Percentiles rank a stretch among this genome's conserved stretches.
Conservation (phyloP, 768 basidiomycete species). For the Cyclocybe cylindracea region DNA sequence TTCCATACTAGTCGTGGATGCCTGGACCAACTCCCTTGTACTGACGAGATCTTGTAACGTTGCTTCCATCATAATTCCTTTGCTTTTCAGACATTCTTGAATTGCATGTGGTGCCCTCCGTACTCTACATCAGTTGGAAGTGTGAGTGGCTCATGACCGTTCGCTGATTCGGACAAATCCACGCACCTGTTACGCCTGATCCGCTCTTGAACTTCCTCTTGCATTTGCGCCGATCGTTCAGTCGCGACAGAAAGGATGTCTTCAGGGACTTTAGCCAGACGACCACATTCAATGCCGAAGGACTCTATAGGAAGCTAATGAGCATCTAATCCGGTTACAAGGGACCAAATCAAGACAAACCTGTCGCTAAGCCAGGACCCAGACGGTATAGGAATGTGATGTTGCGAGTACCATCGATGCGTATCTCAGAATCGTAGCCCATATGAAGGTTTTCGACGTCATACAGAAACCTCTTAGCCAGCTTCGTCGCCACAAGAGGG, state of each 20-base stretch:
- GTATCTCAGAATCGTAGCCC: slow-evolving; percentile 71
- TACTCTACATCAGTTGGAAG: slow-evolving; percentile 8
- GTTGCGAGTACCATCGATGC: slow-evolving; percentile 71
- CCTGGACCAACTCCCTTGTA: slow-evolving; percentile 22
- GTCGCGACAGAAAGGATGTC: slow-evolving; percentile 63
- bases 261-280: slow-evolving; percentile 83
- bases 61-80: slow-evolving; percentile 14
- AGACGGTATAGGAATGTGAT: slow-evolving; percentile 89
- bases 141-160: no score
- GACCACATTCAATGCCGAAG: slow-evolving; percentile 91
- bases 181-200: slow-evolving; percentile 49
- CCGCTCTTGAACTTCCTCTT: slow-evolving; percentile 50
- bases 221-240: slow-evolving; percentile 55
- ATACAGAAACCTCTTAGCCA: slow-evolving; percentile 58
- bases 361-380: slow-evolving; percentile 66
- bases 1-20: slow-evolving; percentile 5
- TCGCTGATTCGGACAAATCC: no score
- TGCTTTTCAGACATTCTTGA: slow-evolving; percentile 20
- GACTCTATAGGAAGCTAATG: slow-evolving; percentile 47
- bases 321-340: not conserved
- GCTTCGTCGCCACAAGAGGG: slow-evolving; percentile 73
- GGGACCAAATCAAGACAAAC: slow-evolving; percentile 21
- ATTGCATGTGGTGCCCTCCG: slow-evolving; percentile 27
- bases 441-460: slow-evolving; percentile 83
- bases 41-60: slow-evolving; percentile 28